Percentiles rank a stretch among this genome's conserved stretches.
These are phyloP conservation scores for Ophiostoma novo-ulmi DNA, from an alignment of 2,329 filamentous ascomycete species.

Conservation along the genomic window DNA sequence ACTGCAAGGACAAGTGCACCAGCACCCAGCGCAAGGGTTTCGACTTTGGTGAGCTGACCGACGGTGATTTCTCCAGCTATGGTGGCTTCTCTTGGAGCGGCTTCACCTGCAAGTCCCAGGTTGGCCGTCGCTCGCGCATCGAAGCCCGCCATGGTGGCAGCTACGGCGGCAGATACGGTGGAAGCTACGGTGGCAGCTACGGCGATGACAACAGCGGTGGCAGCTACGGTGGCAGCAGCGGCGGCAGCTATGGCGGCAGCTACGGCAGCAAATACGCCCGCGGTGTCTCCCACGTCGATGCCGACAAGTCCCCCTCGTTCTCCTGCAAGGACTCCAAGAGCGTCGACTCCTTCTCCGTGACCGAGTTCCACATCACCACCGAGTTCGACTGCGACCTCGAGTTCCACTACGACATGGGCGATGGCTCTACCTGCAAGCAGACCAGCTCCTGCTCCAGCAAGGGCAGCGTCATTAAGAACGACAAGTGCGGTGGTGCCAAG, in stretches of 20 bases:
- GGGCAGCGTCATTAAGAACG: conserved; percentile 71
- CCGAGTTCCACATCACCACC: conserved; percentile 64
- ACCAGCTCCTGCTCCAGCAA: conserved; percentile 60
- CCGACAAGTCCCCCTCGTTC: conserved; percentile 53
- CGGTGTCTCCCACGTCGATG: conserved; percentile 47
- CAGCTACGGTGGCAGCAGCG: no score
- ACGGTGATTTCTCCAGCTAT: conserved; percentile 60
- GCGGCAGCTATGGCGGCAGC: no score
- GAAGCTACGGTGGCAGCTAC: conserved; percentile 45
- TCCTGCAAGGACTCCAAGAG: conserved; percentile 42
- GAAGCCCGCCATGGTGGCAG: conserved; percentile 38
- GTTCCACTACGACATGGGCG: conserved; percentile 82
- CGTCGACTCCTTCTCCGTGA: conserved; percentile 65
- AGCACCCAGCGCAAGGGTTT: conserved; percentile 65
- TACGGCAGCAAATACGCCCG: conserved; percentile 53
- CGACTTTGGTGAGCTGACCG: conserved; percentile 60
- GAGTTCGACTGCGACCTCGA: conserved; percentile 74
- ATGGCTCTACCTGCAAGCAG: conserved; percentile 77
- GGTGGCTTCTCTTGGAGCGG: conserved; percentile 69
- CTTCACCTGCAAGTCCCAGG: conserved; percentile 61
- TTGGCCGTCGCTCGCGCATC: conserved; percentile 52
- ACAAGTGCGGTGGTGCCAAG: conserved; percentile 86
- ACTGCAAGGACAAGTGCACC: conserved; percentile 72
- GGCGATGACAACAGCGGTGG: conserved; percentile 30
- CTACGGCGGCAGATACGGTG: conserved; percentile 47